Base-by-base conservation (phyloP, 208 protist genomes). In the Crithidia expoeki region DNA sequence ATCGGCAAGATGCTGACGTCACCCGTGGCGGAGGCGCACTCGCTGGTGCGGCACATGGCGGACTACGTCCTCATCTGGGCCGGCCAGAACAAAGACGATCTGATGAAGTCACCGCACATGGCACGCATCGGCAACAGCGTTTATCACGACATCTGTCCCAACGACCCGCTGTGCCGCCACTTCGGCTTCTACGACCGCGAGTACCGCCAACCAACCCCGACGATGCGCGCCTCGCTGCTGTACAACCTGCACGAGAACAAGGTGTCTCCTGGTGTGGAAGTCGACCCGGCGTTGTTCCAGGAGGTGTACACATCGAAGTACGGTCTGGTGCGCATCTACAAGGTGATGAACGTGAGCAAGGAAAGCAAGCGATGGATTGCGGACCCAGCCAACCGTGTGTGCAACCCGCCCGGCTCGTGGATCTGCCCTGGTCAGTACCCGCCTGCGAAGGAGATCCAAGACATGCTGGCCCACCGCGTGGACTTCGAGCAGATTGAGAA, bases 291-390 rank as follows among this genome's bases (percentile, higher is more conserved):
- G 3, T 42, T 86, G 27, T 92, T 94, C 42, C 75, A 97, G 55
- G 84, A 97, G 42, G 96, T 92, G 19, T 99, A 96, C 88, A 97
- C 94, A 1, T 97, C 98, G 17, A 62, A 89, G 25, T 94, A 99
- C 81, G 98, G 98, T 79, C 85, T 99, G 28, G 97, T 99, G 44
- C 87, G 98, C 71, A 97, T 99, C 67, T 99, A 98, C 86, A 96
- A 94, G 74, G 98, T 99, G 27, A 86, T 94, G 72, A 86, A 96
- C 49, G 87, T 93, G 27, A 89, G 83, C 60, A n/a, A 46, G 34
- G 81, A 87, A 61, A 89, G 83, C 69, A 85, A 85, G 62, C 40
- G 34, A 55, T 93, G 84, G 83, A 30, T 93, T 9, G 84, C 84
- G 7, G 66, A 93, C 72, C 80, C 84, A 28, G 68, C 61, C 19